phyloP scores from a whole-genome alignment of 306 rosid genomes.

The Hippophae tibetana region DNA sequence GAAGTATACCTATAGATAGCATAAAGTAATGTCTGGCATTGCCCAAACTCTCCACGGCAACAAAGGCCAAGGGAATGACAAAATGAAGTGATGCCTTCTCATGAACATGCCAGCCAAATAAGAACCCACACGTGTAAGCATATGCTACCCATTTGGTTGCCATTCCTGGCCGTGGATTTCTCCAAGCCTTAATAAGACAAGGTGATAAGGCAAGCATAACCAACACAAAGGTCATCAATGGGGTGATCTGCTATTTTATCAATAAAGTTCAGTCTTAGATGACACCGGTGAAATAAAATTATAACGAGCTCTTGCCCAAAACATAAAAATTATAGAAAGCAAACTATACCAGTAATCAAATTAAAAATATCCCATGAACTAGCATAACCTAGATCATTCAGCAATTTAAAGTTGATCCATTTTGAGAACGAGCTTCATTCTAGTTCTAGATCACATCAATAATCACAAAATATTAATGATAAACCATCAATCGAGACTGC shows the following conservation, averaged over 20 bases:
- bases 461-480: background rate
- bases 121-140: constrained; percentile 83
- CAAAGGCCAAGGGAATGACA: constrained; percentile 68
- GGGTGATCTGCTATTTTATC: constrained; percentile 60
- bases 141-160: constrained; percentile 78
- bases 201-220: constrained; percentile 84
- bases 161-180: constrained; percentile 62
- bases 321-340: background rate
- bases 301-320: background rate
- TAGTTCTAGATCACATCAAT: background rate
- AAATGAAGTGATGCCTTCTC: constrained; percentile 96
- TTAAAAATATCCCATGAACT: background rate
- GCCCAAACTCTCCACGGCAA: constrained; percentile 52
- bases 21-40: constrained; percentile 75
- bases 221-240: constrained; percentile 48
- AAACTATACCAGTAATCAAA: background rate
- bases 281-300: background rate
- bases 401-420: background rate
- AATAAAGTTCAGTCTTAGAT: constrained; percentile 8
- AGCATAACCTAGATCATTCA: background rate
- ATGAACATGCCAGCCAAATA: constrained; percentile 97
- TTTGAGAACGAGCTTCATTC: background rate
- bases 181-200: constrained; percentile 79
- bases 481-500: background rate
- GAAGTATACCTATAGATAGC: constrained; percentile 58